phyloP scores from a whole-genome alignment of 208 protist species.

The Plasmodiophora brassicae region DNA sequence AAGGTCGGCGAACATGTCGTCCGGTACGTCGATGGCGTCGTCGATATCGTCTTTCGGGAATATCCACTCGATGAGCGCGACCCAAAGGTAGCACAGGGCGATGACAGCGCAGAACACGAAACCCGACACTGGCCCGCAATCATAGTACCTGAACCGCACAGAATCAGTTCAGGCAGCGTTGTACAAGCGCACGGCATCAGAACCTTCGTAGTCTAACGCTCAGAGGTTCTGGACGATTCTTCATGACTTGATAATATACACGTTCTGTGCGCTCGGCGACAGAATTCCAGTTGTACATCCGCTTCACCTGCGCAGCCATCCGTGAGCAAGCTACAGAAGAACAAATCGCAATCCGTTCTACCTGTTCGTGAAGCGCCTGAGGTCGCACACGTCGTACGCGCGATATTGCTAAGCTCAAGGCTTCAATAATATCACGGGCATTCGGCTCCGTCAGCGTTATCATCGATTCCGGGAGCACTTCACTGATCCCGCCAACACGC shows the following conservation, averaged over 20 bases:
- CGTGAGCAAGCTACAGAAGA: background rate
- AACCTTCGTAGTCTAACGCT: constrained; percentile 1
- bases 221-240: background rate
- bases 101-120: constrained; percentile 18
- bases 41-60: background rate
- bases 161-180: too few species aligned
- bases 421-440: constrained; percentile 47
- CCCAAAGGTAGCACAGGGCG: background rate
- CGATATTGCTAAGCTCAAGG: background rate
- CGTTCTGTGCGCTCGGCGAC: background rate
- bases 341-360: background rate
- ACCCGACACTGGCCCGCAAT: background rate
- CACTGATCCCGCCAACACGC: constrained; percentile 90
- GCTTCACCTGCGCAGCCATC: background rate
- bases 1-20: background rate
- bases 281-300: constrained; percentile 28
- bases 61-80: background rate
- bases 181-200: too few species aligned
- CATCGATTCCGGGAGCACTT: constrained; percentile 90
- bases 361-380: background rate
- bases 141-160: background rate
- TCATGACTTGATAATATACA: constrained; percentile 12
- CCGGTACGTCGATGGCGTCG: background rate
- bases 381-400: background rate
- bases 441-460: constrained; percentile 80